Conservation (phyloP, 1,139 yeast species). For the Keqinozyma sinolaborantium region DNA sequence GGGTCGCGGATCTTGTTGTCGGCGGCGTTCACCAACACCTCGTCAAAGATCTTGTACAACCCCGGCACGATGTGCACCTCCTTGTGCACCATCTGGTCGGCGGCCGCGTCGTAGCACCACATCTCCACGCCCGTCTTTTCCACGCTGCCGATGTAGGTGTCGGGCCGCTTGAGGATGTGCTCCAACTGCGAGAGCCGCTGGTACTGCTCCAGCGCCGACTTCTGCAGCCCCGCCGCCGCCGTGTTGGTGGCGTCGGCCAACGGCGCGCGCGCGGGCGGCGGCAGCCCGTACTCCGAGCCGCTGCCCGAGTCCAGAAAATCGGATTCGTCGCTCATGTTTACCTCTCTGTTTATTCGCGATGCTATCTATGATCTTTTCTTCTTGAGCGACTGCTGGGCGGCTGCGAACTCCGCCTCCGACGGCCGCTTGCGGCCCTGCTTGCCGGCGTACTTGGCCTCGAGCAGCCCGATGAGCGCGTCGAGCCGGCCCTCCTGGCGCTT, state of each 20-base stretch:
- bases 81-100: conserved; percentile 69
- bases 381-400: conserved; percentile 23
- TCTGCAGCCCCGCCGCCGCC: conserved; percentile 5
- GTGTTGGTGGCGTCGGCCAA: conserved; percentile 23
- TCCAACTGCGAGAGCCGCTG: conserved; percentile 93
- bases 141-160: conserved; percentile 94
- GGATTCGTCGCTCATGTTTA: conserved; percentile 17
- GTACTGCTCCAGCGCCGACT: conserved; percentile 67
- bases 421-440: conserved; percentile 34
- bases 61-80: conserved; percentile 90
- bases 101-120: conserved; percentile 79
- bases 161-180: conserved; percentile 96
- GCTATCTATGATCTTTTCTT: no score
- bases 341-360: no score
- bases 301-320: conserved; percentile 13
- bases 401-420: conserved; percentile 29
- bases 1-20: conserved; percentile 97
- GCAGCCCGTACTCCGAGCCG: conserved; percentile 6
- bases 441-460: conserved; percentile 54
- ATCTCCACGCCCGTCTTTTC: conserved; percentile 75
- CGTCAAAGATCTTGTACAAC: conserved; percentile 93
- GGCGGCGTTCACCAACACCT: conserved; percentile 96
- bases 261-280: conserved; percentile 12
- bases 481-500: conserved; percentile 39
- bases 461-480: conserved; percentile 44